Evolutionary conservation across 306 rosid genomes (phyloP).

Genomic region (Pueraria montana): DNA sequence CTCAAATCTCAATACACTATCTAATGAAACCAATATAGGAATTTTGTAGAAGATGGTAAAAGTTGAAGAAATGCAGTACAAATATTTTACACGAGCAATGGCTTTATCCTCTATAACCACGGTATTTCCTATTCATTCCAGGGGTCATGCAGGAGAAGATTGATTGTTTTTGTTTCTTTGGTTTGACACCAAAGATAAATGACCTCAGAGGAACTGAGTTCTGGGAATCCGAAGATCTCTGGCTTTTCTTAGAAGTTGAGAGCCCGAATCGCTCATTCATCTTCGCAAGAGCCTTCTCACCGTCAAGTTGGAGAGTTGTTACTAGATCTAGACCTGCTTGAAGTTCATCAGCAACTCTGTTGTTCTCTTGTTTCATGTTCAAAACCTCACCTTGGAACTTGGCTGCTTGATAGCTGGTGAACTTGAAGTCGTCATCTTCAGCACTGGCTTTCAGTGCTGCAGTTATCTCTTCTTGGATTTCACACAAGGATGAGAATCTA

Average conservation of each 20-base stretch:
- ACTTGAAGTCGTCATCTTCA: constrained; percentile 75
- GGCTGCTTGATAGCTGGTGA: constrained; percentile 94
- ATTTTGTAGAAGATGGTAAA: constrained; percentile 9
- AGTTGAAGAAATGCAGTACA: constrained; percentile 4
- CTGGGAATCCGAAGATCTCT: constrained; percentile 48
- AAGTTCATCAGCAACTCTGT: constrained; percentile 81
- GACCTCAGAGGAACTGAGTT: constrained; percentile 74
- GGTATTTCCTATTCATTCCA: constrained; percentile 70
- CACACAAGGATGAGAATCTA: constrained; percentile 78
- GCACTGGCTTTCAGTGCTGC: constrained; percentile 79
- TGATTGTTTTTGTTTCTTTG: constrained; percentile 76
- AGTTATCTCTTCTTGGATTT: constrained; percentile 82
- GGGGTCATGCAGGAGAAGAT: constrained; percentile 63
- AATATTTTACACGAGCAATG: constrained; percentile 45
- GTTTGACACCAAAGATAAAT: constrained; percentile 79
- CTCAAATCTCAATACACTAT: constrained; percentile 41
- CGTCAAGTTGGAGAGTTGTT: constrained; percentile 69
- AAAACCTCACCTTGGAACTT: constrained; percentile 91
- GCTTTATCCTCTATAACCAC: constrained; percentile 52
- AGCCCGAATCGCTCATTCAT: constrained; percentile 71
- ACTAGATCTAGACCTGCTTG: constrained; percentile 79
- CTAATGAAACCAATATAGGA: constrained; percentile 40
- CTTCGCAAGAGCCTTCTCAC: constrained; percentile 64
- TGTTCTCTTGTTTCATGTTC: constrained; percentile 94
- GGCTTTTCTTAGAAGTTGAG: constrained; percentile 61